A percentile compares a stretch with the other conserved stretches of the same genome.
Evolutionary conservation across 73 alveolate genomes (phyloP).

Genomic region (Paramecium sonneborni): DNA sequence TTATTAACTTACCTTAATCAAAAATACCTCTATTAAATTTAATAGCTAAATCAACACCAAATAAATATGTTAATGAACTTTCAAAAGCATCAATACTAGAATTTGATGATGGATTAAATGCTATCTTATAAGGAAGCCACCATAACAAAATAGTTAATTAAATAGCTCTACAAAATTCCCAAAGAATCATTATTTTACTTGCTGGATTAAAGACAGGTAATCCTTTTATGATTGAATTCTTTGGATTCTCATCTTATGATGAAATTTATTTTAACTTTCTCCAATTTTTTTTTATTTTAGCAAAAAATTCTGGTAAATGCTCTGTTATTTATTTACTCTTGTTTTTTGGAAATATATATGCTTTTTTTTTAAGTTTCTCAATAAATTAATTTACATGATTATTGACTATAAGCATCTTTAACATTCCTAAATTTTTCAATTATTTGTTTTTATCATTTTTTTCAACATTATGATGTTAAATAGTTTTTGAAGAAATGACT

Average conservation of each 20-base stretch:
- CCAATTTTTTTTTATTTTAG: not conserved
- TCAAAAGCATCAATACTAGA: not conserved
- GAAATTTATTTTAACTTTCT: not conserved
- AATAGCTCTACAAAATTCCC: not conserved
- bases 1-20: constrained; percentile 25
- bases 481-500: not conserved
- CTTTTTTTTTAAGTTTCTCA: not conserved
- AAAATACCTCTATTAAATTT: constrained; percentile 22
- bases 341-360: not conserved
- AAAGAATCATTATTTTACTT: not conserved
- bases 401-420: not conserved
- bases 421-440: not conserved
- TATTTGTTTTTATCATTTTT: not conserved
- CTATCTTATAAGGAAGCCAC: constrained; percentile 42
- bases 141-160: not conserved
- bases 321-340: not conserved
- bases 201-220: constrained; percentile 43
- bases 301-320: not conserved
- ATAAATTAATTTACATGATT: not conserved
- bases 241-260: not conserved
- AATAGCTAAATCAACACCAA: not conserved
- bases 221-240: not conserved
- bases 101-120: not conserved
- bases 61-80: not conserved
- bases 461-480: not conserved